Evolutionary conservation across 805 yeast species (phyloP).

Genomic region (Ogataea dorogensis): DNA sequence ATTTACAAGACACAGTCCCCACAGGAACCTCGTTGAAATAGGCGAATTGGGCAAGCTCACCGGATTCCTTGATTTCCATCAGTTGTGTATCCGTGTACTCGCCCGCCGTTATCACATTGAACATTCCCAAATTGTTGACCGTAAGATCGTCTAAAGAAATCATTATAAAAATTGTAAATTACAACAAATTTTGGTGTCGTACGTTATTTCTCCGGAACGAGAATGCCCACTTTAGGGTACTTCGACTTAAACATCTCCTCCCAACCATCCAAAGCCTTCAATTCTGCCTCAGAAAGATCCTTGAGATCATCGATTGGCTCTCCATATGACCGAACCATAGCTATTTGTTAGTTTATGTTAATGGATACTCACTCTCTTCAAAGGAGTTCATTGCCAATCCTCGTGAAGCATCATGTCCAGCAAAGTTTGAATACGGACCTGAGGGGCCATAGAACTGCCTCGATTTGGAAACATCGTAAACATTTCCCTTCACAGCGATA

Average conservation of each 20-base stretch:
- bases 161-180: conserved; percentile 2
- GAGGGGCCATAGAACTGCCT: conserved; percentile 91
- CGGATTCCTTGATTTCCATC: conserved; percentile 42
- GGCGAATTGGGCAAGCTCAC: conserved; percentile 52
- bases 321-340: conserved; percentile 62
- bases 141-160: conserved; percentile 60
- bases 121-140: conserved; percentile 54
- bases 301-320: conserved; percentile 73
- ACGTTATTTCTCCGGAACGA: conserved; percentile 41
- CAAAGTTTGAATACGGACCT: conserved; percentile 92
- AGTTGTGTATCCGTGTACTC: conserved; percentile 53
- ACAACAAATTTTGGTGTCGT: conserved; percentile 4
- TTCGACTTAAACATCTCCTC: conserved; percentile 76
- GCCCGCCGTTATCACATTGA: conserved; percentile 59
- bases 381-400: conserved; percentile 89
- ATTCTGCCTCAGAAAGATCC: conserved; percentile 60
- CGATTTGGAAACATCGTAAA: conserved; percentile 79
- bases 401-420: conserved; percentile 93
- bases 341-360: conserved; percentile 22
- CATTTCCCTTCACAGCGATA: conserved; percentile 81
- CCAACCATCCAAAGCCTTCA: conserved; percentile 78
- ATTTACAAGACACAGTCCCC: conserved; percentile 65
- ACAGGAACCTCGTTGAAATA: conserved; percentile 78
- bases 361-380: conserved; percentile 45
- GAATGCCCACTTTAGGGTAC: conserved; percentile 76